Conservation (phyloP, 2,329 filamentous ascomycete species). For the Ophiocordyceps australis region DNA sequence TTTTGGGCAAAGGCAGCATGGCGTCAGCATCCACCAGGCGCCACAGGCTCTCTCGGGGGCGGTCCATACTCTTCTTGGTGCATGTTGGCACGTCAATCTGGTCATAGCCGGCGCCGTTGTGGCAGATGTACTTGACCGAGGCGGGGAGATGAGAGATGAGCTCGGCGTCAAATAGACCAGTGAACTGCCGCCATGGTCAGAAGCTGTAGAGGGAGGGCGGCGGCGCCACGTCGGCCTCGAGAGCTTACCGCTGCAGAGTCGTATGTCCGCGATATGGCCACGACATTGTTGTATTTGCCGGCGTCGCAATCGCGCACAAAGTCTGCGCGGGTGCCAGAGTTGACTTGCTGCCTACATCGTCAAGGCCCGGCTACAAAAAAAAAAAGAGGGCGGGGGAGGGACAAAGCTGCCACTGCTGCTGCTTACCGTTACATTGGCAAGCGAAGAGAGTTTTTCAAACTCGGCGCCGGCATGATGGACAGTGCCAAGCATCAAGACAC, state of each 20-base stretch:
- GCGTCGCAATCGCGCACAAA: constrained; percentile 28
- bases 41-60: not conserved
- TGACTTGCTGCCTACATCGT: constrained; percentile 3
- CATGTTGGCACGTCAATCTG: constrained; percentile 49
- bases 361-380: too few species aligned
- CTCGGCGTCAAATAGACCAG: constrained; percentile 44
- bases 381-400: too few species aligned
- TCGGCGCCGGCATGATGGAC: constrained; percentile 5
- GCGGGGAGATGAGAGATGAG: constrained; percentile 27
- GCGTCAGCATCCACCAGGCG: not conserved
- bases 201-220: too few species aligned
- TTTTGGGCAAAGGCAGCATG: too few species aligned
- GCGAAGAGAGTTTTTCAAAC: constrained; percentile 4
- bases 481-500: constrained; percentile 6
- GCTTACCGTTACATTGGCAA: constrained; percentile 4
- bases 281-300: constrained; percentile 35
- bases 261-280: constrained; percentile 41
- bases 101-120: constrained; percentile 41
- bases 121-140: constrained; percentile 21
- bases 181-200: constrained; percentile 18
- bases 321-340: constrained; percentile 4
- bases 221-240: too few species aligned
- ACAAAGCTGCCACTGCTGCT: not conserved
- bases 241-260: constrained; percentile 4
- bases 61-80: constrained; percentile 17